phyloP scores from a whole-genome alignment of 2,329 filamentous ascomycete species.

The Colletotrichum musae region DNA sequence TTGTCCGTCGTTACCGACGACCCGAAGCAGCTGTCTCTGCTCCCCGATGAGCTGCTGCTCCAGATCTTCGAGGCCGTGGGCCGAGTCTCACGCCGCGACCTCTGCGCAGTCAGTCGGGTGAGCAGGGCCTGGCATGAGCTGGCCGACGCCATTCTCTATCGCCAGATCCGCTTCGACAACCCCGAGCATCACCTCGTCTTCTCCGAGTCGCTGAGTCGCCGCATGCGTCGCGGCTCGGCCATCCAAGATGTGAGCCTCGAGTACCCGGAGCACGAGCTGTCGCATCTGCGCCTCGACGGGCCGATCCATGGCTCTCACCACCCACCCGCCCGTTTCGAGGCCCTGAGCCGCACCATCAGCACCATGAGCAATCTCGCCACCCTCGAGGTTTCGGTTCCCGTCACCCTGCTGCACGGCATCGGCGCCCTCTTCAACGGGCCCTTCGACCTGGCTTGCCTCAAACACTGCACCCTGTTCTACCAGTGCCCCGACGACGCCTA shows the following conservation, averaged over 20 bases:
- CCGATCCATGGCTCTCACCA: constrained; percentile 52
- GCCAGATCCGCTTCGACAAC: constrained; percentile 61
- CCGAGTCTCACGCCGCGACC: constrained; percentile 52
- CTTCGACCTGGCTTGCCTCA: constrained; percentile 64
- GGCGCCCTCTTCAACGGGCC: constrained; percentile 65
- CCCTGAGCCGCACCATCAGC: constrained; percentile 61
- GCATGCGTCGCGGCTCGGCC: constrained; percentile 62
- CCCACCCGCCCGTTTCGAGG: constrained; percentile 54
- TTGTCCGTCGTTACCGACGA: neutral
- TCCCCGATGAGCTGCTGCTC: constrained; percentile 58
- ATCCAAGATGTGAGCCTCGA: constrained; percentile 62
- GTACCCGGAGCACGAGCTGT: constrained; percentile 60
- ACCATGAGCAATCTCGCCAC: constrained; percentile 65
- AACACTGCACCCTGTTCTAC: constrained; percentile 63
- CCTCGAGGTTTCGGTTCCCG: constrained; percentile 62
- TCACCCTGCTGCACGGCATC: constrained; percentile 60
- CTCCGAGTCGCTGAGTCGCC: constrained; percentile 61
- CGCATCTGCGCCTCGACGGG: constrained; percentile 56
- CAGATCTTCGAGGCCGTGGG: constrained; percentile 56
- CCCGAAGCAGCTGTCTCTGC: constrained; percentile 43
- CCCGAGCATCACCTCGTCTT: constrained; percentile 64
- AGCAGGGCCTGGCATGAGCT: constrained; percentile 59
- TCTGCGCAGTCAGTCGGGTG: constrained; percentile 60
- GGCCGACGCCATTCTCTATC: constrained; percentile 63
- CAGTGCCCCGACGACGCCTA: constrained; percentile 59